phyloP scores from a whole-genome alignment of 805 yeast genomes.

The Kuraishia molischiana region DNA sequence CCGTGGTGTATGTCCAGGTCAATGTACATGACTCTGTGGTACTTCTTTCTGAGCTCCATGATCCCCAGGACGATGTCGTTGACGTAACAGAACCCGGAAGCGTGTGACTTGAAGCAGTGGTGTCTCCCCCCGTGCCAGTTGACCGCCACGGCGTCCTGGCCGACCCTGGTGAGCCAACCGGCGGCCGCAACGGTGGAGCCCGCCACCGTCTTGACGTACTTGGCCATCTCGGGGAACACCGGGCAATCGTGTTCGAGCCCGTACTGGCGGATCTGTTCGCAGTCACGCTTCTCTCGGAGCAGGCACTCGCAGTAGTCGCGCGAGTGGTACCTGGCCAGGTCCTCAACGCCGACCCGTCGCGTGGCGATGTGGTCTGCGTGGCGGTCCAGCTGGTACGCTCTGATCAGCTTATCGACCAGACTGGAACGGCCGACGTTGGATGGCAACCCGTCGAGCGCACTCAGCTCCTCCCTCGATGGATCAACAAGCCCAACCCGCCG shows the following conservation, averaged over 20 bases:
- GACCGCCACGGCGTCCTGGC: conserved; percentile 26
- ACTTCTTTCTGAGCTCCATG: conserved; percentile 34
- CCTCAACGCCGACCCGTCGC: not conserved
- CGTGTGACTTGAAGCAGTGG: conserved; percentile 44
- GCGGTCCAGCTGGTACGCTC: conserved; percentile 27
- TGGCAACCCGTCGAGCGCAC: conserved; percentile 32
- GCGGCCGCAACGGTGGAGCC: conserved; percentile 52
- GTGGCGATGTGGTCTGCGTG: not conserved
- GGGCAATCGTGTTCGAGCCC: conserved; percentile 62
- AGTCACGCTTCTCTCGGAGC: not conserved
- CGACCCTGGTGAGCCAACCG: conserved; percentile 16
- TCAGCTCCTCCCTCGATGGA: not conserved
- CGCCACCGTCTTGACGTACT: conserved; percentile 38
- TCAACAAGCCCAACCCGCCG: not conserved
- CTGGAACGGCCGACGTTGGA: conserved; percentile 43
- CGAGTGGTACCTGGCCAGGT: not conserved
- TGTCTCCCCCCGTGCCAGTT: conserved; percentile 82
- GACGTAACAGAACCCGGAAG: conserved; percentile 66
- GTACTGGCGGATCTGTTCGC: conserved; percentile 16
- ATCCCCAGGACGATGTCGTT: conserved; percentile 60
- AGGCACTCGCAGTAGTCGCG: not conserved
- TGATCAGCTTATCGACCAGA: conserved; percentile 29
- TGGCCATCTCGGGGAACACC: conserved; percentile 39
- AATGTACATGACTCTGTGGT: conserved; percentile 41
- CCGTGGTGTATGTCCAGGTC: conserved; percentile 78